Conservation (phyloP, 139 green algal species). For the Dunaliella primolecta region DNA sequence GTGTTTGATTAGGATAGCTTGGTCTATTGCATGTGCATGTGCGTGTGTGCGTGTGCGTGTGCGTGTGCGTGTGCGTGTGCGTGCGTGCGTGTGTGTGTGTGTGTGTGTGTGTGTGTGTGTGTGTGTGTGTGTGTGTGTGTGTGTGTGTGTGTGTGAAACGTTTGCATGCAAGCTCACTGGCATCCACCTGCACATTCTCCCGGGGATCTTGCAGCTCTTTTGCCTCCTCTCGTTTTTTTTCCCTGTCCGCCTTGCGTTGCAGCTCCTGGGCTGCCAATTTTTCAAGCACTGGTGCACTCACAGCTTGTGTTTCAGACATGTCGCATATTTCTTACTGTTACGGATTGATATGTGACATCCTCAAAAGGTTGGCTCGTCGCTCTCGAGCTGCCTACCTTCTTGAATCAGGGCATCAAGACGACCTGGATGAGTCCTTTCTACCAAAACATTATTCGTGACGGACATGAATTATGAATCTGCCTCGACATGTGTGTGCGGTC, state of each 20-base stretch:
- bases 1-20: too few relatives aligned
- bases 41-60: neutral
- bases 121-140: neutral
- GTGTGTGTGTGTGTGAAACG: neutral
- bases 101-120: conserved; percentile 12
- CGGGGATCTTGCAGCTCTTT: conserved; percentile 7
- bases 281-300: too few relatives aligned
- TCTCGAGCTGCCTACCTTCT: too few relatives aligned
- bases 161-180: neutral
- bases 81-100: conserved; percentile 11
- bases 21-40: conserved; percentile 11
- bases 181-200: neutral
- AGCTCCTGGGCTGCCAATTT: conserved; percentile 9
- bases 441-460: too few relatives aligned
- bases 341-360: too few relatives aligned
- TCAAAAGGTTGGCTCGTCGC: too few relatives aligned
- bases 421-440: too few relatives aligned
- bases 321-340: too few relatives aligned
- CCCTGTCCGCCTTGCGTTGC: neutral
- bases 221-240: neutral
- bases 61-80: neutral
- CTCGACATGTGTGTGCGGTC: too few relatives aligned
- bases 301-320: too few relatives aligned
- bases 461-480: too few relatives aligned
- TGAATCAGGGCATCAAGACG: too few relatives aligned